These are phyloP conservation scores for Aspergillus phoenicis DNA, from an alignment of 2,329 filamentous ascomycete genomes.

Conservation along the genomic window DNA sequence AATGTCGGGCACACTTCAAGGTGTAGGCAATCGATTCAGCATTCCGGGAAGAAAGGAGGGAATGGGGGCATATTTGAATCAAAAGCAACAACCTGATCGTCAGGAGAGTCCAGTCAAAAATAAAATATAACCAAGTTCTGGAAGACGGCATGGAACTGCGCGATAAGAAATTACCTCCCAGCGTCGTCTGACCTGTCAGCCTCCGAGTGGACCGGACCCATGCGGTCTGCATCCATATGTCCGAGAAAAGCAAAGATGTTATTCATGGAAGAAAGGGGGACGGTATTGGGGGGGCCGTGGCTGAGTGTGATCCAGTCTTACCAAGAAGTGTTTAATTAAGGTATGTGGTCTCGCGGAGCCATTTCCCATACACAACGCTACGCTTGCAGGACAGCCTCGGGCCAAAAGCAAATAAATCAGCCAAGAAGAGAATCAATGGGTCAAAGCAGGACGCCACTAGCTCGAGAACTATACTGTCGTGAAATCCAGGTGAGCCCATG, in stretches of 20 bases:
- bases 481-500: background rate
- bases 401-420: background rate
- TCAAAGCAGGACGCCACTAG: background rate
- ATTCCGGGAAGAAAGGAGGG: slow-evolving; percentile 18
- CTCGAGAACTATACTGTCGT: background rate
- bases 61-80: slow-evolving; percentile 14
- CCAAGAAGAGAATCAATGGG: background rate
- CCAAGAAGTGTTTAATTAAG: slow-evolving; percentile 11
- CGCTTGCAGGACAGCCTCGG: background rate
- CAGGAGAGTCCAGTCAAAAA: slow-evolving; percentile 6
- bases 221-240: slow-evolving; percentile 13
- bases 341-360: slow-evolving; percentile 1
- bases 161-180: slow-evolving; percentile 10
- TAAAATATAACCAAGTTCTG: slow-evolving; percentile 11
- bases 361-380: background rate
- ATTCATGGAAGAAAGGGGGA: slow-evolving; percentile 1
- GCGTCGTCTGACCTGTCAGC: slow-evolving; percentile 27
- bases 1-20: slow-evolving; percentile 32
- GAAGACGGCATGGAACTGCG: slow-evolving; percentile 14
- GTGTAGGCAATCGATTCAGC: slow-evolving; percentile 25
- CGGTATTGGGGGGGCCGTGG: slow-evolving; percentile 3
- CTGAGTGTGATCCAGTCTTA: slow-evolving; percentile 10
- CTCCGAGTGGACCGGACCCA: slow-evolving; percentile 11
- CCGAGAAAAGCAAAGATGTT: background rate
- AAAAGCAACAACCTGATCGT: slow-evolving; percentile 2